Evolutionary conservation across 2,329 filamentous ascomycete genomes (phyloP), one percentile per base, ranked within the genome.

Genomic region (Penicillium palitans): DNA sequence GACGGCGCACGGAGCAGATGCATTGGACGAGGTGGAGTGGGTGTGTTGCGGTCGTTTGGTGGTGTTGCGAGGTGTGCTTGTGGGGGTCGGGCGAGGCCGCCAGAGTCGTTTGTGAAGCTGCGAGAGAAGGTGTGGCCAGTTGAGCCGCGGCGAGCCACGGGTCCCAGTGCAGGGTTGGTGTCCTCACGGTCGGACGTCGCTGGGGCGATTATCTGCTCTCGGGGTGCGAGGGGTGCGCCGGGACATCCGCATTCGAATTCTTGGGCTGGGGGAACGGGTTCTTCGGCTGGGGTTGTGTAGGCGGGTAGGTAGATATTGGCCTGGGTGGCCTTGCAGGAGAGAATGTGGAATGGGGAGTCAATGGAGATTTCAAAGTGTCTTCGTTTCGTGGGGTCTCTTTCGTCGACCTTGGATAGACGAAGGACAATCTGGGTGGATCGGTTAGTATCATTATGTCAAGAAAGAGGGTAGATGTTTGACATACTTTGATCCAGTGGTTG

Each of bases 291-390:
- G 56, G 78, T 83, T 9, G 85, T 87, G 73, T 97, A 97, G 17
- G 90, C 89, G 0, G 93, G 93, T 12, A 96, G 83, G 13, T 87
- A 87, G 27, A 90, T 96, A 74, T 96, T 96, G 50, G 90, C 89
- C 72, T 95, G 90, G 0, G 91, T 96, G n/a, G 93, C 92, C 61
- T 90, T 90, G 78, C 93, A 97, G 61, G 93, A 93, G 48, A 96
- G 88, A 46, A 96, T 91, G 61, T 93, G 93, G 72, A 97, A 93
- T 0, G 93, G 93, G 1, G 92, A 96, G 76, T 97, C 93, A 67
- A 97, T 97, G 65, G 91, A 96, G 68, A 96, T 96, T 74, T 97
- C 93, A 66, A 96, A 97, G 72, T 96, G 93, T 35, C 92, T 85
- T 62, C 92, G 86, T 70, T 93, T 93, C 1, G 80, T 81, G 0